Evolutionary conservation across 1,139 yeast species (phyloP), one percentile per base, ranked within the genome.

Genomic region (Geotrichum cucujoidarum): DNA sequence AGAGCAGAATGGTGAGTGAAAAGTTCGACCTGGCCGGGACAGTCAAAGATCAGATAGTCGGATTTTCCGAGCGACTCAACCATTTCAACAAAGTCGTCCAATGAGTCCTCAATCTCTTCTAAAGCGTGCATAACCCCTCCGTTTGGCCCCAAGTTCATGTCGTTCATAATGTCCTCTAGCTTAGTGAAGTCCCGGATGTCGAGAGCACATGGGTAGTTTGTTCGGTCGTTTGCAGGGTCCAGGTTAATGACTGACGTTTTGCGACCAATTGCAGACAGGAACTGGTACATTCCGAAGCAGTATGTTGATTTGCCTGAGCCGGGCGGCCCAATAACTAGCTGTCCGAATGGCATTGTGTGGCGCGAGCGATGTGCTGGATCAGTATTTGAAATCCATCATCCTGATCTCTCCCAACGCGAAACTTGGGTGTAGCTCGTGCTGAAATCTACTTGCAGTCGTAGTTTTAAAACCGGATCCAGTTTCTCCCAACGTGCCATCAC

Each of bases 261-360:
- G 50, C 99, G 73, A 6, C 99, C 99, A 41, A 94, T 88, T 1
- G 97, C 96, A 51, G 85, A 82, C 59, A 90, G 74, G 64, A 94
- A 92, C 71, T 92, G 97, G 58, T 77, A 77, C 81, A 92, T 70
- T 24, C 98, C 98, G 64, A 81, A 74, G 63, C 97, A 89, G 64
- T 87, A 94, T 0, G 98, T 94, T 0, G 97, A 87, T 62, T 94
- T 94, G 1, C 99, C 99, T 0, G 95, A 77, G 1, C 98, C 99
- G 0, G 99, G 98, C 0, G 98, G 97, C 0, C 99, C 99, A 32
- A 94, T 87, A 13, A 92, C 92, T 18, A 92, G 78, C 66, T 92
- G 97, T 2, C 95, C 97, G 65, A 87, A 90, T 35, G 68, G 67
- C 69, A 65, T 61, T 29, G 13, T 34, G 27, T 32, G 4, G 31